phyloP scores from a whole-genome alignment of 2,329 filamentous ascomycete species.

The Penicillium sp. region DNA sequence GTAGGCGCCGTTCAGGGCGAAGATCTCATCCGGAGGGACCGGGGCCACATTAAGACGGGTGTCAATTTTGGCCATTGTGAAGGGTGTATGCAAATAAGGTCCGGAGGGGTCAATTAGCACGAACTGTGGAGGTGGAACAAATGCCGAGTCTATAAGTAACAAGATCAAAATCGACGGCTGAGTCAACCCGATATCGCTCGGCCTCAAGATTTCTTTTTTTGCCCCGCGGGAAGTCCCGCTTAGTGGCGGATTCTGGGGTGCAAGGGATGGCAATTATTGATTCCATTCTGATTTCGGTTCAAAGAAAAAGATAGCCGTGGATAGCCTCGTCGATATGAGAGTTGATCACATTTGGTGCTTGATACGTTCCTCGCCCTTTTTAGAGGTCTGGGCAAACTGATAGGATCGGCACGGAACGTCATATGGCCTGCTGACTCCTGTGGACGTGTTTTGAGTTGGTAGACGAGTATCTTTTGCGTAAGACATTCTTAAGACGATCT shows the following conservation, averaged over 20 bases:
- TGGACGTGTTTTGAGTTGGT: background rate
- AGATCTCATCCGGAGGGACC: conserved; percentile 88
- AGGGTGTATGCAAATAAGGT: background rate
- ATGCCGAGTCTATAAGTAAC: conserved; percentile 5
- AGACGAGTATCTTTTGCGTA: background rate
- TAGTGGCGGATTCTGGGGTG: conserved; percentile 18
- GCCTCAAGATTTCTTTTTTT: conserved; percentile 14
- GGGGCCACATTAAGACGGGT: conserved; percentile 62
- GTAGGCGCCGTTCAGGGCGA: conserved; percentile 83
- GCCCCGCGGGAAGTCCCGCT: conserved; percentile 26
- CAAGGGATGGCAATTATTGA: background rate
- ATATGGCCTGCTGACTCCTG: conserved; percentile 1
- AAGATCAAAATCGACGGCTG: conserved; percentile 18
- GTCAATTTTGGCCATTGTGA: conserved; percentile 32
- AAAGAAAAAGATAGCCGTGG: background rate
- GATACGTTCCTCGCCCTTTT: background rate
- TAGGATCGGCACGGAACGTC: background rate
- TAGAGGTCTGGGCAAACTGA: background rate
- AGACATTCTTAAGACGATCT: no score
- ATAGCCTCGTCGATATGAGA: background rate
- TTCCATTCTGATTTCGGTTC: conserved; percentile 2
- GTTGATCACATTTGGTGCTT: background rate
- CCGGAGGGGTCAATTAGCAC: background rate
- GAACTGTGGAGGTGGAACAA: conserved; percentile 4
- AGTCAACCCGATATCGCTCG: conserved; percentile 36